These are phyloP conservation scores for Kuraishia piskuri DNA, from an alignment of 805 yeast species.

Conservation along the genomic window DNA sequence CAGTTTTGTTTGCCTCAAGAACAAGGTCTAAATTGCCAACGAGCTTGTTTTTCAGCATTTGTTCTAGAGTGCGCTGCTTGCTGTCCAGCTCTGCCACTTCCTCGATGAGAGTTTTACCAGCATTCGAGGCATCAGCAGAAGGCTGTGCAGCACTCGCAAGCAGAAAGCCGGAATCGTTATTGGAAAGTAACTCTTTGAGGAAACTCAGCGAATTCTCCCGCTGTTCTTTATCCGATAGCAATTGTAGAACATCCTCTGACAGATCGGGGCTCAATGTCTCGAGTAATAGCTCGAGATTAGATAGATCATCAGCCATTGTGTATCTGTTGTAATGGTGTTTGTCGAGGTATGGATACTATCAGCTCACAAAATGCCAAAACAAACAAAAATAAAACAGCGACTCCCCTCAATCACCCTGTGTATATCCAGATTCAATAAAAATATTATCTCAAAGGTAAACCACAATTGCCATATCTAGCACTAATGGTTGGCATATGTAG, in stretches of 20 bases:
- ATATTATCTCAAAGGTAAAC: no score
- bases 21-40: constrained; percentile 28
- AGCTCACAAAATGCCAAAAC: neutral
- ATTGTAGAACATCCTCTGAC: constrained; percentile 12
- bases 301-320: constrained; percentile 1
- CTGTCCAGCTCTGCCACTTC: constrained; percentile 71
- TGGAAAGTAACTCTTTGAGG: constrained; percentile 33
- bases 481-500: no score
- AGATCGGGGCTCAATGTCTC: constrained; percentile 24
- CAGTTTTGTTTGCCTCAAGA: constrained; percentile 3
- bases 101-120: constrained; percentile 39
- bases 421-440: no score
- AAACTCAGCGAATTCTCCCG: constrained; percentile 24
- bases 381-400: no score
- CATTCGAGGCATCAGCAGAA: constrained; percentile 11
- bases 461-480: no score
- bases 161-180: constrained; percentile 32
- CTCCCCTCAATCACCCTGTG: no score
- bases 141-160: constrained; percentile 17
- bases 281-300: constrained; percentile 22
- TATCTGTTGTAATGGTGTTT: no score
- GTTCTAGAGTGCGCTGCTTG: constrained; percentile 25
- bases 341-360: neutral
- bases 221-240: constrained; percentile 25
- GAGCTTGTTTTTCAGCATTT: constrained; percentile 13